Evolutionary conservation across 805 yeast genomes (phyloP).

Genomic region (Lachancea waltii): DNA sequence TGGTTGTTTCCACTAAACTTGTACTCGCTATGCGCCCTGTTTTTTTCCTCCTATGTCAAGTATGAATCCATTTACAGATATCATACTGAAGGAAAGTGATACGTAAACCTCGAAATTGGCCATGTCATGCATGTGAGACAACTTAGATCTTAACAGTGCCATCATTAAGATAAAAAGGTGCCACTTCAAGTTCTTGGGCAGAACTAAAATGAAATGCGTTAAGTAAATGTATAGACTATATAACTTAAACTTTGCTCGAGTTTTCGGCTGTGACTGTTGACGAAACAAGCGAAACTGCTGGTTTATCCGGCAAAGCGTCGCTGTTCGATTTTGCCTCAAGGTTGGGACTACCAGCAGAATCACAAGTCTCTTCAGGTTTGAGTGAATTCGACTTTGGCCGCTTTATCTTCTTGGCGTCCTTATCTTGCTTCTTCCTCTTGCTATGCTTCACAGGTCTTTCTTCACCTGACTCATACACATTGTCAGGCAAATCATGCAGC

Average conservation of each 20-base stretch:
- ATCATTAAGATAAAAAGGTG: too few relatives aligned
- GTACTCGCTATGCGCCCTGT: slow-evolving; percentile 7
- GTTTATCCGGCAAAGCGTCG: too few relatives aligned
- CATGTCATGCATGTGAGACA: neutral
- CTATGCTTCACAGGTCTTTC: slow-evolving; percentile 56
- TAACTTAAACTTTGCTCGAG: neutral
- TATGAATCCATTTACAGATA: neutral
- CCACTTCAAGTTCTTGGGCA: too few relatives aligned
- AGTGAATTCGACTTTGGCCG: slow-evolving; percentile 27
- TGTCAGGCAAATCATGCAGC: slow-evolving; percentile 73
- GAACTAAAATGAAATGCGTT: neutral
- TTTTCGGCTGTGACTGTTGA: neutral
- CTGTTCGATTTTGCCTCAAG: too few relatives aligned
- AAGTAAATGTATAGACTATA: neutral
- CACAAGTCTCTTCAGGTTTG: slow-evolving; percentile 1
- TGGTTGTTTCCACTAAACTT: too few relatives aligned
- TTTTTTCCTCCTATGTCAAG: neutral
- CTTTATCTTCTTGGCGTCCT: slow-evolving; percentile 33
- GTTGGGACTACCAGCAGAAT: too few relatives aligned
- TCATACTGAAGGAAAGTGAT: too few relatives aligned
- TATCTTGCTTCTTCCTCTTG: slow-evolving; percentile 46
- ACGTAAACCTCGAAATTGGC: neutral
- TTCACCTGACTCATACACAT: slow-evolving; percentile 79
- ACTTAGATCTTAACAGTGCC: too few relatives aligned
- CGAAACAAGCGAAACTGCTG: neutral